These are phyloP conservation scores for Cystoisospora suis DNA, from an alignment of 169 alveolate species.

Conservation along the genomic window DNA sequence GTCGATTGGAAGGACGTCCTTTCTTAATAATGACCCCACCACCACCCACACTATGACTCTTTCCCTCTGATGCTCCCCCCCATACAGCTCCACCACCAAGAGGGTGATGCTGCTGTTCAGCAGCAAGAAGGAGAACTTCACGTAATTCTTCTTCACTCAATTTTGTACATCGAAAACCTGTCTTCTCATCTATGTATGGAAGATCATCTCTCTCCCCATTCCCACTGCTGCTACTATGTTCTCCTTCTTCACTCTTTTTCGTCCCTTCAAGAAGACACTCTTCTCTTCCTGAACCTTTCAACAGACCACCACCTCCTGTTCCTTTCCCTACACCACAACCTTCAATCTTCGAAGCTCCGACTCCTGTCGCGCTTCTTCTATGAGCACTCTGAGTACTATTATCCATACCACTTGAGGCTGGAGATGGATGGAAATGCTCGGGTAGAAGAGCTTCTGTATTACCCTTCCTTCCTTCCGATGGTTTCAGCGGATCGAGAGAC, in stretches of 20 bases:
- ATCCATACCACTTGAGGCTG: too few relatives aligned
- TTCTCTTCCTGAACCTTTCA: neutral
- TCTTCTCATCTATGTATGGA: neutral
- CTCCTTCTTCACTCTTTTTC: neutral
- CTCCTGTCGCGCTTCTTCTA: neutral
- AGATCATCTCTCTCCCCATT: neutral
- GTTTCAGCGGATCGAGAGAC: too few relatives aligned
- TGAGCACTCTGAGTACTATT: too few relatives aligned
- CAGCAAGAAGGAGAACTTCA: neutral
- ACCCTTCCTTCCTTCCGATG: neutral
- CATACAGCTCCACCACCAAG: neutral
- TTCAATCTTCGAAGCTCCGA: neutral
- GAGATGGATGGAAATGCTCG: too few relatives aligned
- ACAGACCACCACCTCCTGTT: neutral
- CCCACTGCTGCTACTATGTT: neutral
- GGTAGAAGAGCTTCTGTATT: neutral
- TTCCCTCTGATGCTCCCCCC: neutral
- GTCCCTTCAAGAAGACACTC: neutral
- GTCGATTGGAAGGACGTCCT: conserved; percentile 20
- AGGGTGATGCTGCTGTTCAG: neutral
- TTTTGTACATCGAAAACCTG: neutral
- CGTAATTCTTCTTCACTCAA: neutral
- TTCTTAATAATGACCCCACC: neutral
- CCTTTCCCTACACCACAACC: neutral
- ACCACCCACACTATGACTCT: too few relatives aligned